A percentile compares a stretch with the other conserved stretches of the same genome.
These are phyloP conservation scores for Geranium incanum DNA, from an alignment of 441 rosid genomes.

Conservation along the genomic window DNA sequence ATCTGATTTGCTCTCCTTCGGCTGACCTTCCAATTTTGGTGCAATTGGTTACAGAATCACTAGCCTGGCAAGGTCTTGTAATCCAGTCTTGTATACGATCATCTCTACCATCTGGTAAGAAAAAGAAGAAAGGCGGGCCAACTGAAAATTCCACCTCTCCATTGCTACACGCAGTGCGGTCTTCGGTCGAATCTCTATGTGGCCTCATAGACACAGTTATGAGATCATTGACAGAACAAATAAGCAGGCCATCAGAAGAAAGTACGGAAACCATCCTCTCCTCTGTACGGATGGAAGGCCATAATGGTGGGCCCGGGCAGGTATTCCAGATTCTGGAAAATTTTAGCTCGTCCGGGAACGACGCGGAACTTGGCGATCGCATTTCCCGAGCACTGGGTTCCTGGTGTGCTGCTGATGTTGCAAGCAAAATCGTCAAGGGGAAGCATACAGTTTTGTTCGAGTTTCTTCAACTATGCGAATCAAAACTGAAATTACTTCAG, in stretches of 20 bases:
- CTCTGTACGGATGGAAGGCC: slow-evolving; percentile 35
- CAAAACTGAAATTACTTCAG: slow-evolving; percentile 49
- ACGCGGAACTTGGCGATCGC: slow-evolving; percentile 47
- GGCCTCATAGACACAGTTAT: slow-evolving; percentile 46
- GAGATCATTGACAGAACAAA: slow-evolving; percentile 41
- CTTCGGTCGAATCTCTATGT: slow-evolving; percentile 40
- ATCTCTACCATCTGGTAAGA: slow-evolving; percentile 80
- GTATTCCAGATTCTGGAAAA: slow-evolving; percentile 50
- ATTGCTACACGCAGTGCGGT: slow-evolving; percentile 34
- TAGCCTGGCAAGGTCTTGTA: slow-evolving; percentile 81
- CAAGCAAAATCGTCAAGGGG: slow-evolving; percentile 47
- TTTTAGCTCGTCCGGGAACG: slow-evolving; percentile 33
- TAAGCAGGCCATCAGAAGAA: slow-evolving; percentile 48
- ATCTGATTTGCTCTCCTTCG: slow-evolving; percentile 39
- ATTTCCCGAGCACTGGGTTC: slow-evolving; percentile 50
- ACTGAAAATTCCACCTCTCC: slow-evolving; percentile 41
- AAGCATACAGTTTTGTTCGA: slow-evolving; percentile 36
- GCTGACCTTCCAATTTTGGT: slow-evolving; percentile 49
- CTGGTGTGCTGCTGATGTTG: slow-evolving; percentile 57
- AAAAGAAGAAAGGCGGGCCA: slow-evolving; percentile 72
- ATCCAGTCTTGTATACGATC: slow-evolving; percentile 68
- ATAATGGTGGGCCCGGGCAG: slow-evolving; percentile 58
- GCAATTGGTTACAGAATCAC: slow-evolving; percentile 70
- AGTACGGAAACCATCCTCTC: slow-evolving; percentile 41
- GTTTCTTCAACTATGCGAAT: slow-evolving; percentile 55